phyloP scores from a whole-genome alignment of 2,329 filamentous ascomycete genomes.

The Pyrenophora graminea region DNA sequence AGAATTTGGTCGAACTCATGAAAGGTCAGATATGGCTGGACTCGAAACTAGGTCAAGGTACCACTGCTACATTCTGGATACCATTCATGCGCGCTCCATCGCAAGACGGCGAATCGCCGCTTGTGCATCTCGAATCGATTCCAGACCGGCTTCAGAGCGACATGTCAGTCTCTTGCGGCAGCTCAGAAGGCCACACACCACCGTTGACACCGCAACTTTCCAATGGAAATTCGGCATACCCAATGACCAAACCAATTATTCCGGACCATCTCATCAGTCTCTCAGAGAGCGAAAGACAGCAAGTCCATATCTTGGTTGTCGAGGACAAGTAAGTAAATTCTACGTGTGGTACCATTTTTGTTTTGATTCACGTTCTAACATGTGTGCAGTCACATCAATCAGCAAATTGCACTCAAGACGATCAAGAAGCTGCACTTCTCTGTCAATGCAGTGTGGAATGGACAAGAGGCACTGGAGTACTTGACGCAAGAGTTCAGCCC shows the following conservation, averaged over 20 bases:
- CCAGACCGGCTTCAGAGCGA: conserved; percentile 67
- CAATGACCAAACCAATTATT: conserved; percentile 31
- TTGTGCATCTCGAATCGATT: conserved; percentile 67
- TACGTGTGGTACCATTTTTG: background rate
- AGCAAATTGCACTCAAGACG: conserved; percentile 75
- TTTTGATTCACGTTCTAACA: conserved; percentile 7
- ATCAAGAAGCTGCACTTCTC: conserved; percentile 74
- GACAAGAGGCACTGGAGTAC: conserved; percentile 77
- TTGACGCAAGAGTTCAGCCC: conserved; percentile 58
- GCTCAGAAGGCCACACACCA: conserved; percentile 64
- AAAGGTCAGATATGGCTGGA: conserved; percentile 72
- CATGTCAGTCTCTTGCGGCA: conserved; percentile 65
- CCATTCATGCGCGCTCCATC: conserved; percentile 73
- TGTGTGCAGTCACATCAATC: conserved; percentile 60
- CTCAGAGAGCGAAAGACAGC: conserved; percentile 61
- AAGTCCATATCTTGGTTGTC: conserved; percentile 73
- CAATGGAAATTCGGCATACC: conserved; percentile 31
- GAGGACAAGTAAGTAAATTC: conserved; percentile 71
- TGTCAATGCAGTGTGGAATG: conserved; percentile 75
- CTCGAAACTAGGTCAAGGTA: conserved; percentile 69
- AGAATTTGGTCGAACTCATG: conserved; percentile 78
- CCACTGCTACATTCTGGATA: conserved; percentile 75
- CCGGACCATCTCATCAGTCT: conserved; percentile 52
- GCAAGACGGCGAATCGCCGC: conserved; percentile 52
- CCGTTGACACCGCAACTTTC: conserved; percentile 38